Percentiles rank a stretch among this genome's conserved stretches.
These are phyloP conservation scores for Bauhinia variegata DNA, from an alignment of 306 rosid species.

Conservation along the genomic window DNA sequence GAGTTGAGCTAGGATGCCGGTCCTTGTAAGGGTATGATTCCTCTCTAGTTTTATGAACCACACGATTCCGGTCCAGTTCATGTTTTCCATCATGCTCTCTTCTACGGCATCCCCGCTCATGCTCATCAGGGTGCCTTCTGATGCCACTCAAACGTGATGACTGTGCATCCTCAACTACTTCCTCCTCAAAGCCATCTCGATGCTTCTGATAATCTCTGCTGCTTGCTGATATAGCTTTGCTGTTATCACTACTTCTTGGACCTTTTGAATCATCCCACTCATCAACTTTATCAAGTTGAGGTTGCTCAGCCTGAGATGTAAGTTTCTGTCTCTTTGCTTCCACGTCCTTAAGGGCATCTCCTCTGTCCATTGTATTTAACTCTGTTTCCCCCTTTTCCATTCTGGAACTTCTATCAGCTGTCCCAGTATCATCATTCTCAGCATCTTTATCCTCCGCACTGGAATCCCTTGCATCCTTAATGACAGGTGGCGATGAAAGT, in stretches of 20 bases:
- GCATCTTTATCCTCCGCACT: slow-evolving; percentile 63
- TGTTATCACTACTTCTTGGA: slow-evolving; percentile 95
- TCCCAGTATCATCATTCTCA: slow-evolving; percentile 59
- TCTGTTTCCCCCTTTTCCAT: slow-evolving; percentile 59
- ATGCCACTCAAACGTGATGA: slow-evolving; percentile 52
- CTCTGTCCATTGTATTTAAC: slow-evolving; percentile 33
- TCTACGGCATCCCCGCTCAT: slow-evolving; percentile 61
- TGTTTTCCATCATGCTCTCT: slow-evolving; percentile 66
- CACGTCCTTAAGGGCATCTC: slow-evolving; percentile 51
- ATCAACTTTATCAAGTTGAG: slow-evolving; percentile 59
- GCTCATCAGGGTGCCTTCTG: slow-evolving; percentile 65
- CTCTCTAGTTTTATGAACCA: slow-evolving; percentile 63
- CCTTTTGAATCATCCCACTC: slow-evolving; percentile 83
- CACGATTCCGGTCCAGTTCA: slow-evolving; percentile 70
- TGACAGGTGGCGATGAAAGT: slow-evolving; percentile 57
- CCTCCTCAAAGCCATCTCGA: slow-evolving; percentile 84
- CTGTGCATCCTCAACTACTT: slow-evolving; percentile 79
- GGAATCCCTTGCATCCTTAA: slow-evolving; percentile 54
- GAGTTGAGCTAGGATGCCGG: slow-evolving; percentile 66
- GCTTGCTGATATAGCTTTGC: slow-evolving; percentile 92
- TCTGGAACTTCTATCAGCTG: slow-evolving; percentile 63
- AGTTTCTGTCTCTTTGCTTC: slow-evolving; percentile 48
- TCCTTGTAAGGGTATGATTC: slow-evolving; percentile 70
- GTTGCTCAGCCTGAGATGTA: slow-evolving; percentile 61
- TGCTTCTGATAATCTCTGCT: slow-evolving; percentile 79